Evolutionary conservation across 169 alveolate species (phyloP).

Genomic region (Nephromyces sp.): DNA sequence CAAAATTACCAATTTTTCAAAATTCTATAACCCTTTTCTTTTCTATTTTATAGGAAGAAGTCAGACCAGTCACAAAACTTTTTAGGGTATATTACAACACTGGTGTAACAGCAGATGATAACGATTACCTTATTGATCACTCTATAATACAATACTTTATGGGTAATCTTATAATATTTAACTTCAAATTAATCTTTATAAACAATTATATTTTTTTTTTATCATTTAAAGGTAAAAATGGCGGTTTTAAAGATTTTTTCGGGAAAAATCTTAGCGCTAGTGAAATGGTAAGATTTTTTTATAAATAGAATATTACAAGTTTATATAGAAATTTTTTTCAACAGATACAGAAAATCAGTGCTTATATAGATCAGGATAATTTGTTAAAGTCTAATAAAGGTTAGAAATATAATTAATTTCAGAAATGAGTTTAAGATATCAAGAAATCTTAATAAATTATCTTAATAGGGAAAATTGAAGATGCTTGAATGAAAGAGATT

Average conservation of each 20-base stretch:
- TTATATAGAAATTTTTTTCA: background rate
- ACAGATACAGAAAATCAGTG: background rate
- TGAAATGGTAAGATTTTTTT: slow-evolving; percentile 31
- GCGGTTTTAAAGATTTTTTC: slow-evolving; percentile 73
- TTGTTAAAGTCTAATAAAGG: background rate
- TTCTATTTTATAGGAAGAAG: slow-evolving; percentile 22
- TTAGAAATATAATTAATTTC: too few species aligned
- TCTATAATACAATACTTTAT: slow-evolving; percentile 74
- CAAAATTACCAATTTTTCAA: too few species aligned
- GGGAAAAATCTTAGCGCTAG: slow-evolving; percentile 70
- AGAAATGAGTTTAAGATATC: too few species aligned
- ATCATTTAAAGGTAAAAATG: slow-evolving; percentile 43
- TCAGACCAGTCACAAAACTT: slow-evolving; percentile 36
- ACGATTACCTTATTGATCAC: slow-evolving; percentile 73
- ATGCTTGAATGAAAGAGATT: too few species aligned
- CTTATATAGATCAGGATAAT: background rate
- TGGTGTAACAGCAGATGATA: slow-evolving; percentile 34
- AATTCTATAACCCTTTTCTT: too few species aligned
- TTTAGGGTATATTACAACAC: slow-evolving; percentile 48
- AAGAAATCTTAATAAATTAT: too few species aligned
- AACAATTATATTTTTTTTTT: background rate
- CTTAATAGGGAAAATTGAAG: too few species aligned
- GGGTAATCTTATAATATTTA: slow-evolving; percentile 17
- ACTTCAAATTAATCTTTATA: background rate
- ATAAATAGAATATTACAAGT: background rate